phyloP scores from a whole-genome alignment of 1,284 basidiomycete species.

The Schizophyllum amplum region DNA sequence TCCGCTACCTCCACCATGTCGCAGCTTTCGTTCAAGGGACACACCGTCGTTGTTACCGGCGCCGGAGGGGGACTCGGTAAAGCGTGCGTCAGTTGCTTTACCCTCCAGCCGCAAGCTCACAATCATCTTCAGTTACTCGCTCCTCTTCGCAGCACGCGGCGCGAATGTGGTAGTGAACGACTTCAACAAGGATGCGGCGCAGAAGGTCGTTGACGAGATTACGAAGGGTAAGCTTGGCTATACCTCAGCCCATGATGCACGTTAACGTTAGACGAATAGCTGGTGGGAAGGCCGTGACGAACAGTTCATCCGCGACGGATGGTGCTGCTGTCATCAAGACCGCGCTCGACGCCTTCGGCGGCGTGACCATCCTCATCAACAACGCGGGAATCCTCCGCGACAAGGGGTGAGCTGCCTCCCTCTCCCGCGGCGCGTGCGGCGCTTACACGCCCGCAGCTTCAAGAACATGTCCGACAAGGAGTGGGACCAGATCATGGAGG shows the following conservation, averaged over 20 bases:
- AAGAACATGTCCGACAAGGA: constrained; percentile 90
- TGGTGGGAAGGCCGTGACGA: constrained; percentile 81
- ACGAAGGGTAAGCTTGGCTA: constrained; percentile 50
- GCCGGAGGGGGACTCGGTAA: constrained; percentile 93
- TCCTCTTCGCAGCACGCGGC: constrained; percentile 85
- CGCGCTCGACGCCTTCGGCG: constrained; percentile 84
- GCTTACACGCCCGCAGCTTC: constrained; percentile 41
- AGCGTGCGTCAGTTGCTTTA: constrained; percentile 53
- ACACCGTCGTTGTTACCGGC: constrained; percentile 92
- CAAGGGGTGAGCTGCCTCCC: constrained; percentile 45
- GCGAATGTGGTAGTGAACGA: constrained; percentile 96
- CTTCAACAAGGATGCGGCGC: constrained; percentile 82
- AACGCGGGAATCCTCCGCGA: constrained; percentile 94
- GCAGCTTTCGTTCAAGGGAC: constrained; percentile 75
- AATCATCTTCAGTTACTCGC: constrained; percentile 62
- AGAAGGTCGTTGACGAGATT: constrained; percentile 92
- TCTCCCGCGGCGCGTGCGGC: neutral
- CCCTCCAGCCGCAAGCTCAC: too few relatives aligned
- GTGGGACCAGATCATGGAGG: constrained; percentile 81
- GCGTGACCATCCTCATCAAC: constrained; percentile 82
- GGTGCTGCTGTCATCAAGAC: constrained; percentile 84
- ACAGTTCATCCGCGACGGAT: constrained; percentile 86
- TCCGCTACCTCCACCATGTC: constrained; percentile 31
- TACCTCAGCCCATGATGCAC: neutral
- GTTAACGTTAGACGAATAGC: constrained; percentile 35